phyloP scores from a whole-genome alignment of 768 basidiomycete species.

The Pleurotus tuoliensis region DNA sequence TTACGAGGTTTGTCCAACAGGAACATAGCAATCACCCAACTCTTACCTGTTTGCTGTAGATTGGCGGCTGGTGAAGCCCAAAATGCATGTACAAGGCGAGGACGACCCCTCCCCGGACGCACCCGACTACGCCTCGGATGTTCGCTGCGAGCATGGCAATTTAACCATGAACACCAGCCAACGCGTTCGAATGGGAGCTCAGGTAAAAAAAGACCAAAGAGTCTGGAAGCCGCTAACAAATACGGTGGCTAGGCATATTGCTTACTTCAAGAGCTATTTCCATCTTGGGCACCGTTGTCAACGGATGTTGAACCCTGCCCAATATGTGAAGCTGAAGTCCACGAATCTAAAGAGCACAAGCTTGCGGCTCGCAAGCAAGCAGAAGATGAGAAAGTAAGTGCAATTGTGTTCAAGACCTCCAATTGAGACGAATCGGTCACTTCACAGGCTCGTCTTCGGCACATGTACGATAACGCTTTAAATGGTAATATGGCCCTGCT shows the following conservation, averaged over 20 bases:
- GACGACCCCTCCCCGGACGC: slow-evolving; percentile 69
- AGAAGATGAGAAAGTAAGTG: slow-evolving; percentile 75
- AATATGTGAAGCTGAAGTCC: slow-evolving; percentile 55
- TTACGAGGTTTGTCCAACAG: slow-evolving; percentile 50
- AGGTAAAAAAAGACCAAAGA: slow-evolving; percentile 32
- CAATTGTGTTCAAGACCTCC: background rate
- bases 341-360: slow-evolving; percentile 58
- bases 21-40: background rate
- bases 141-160: slow-evolving; percentile 68
- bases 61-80: slow-evolving; percentile 69
- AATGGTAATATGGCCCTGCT: slow-evolving; percentile 41
- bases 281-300: slow-evolving; percentile 57
- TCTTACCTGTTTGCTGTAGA: slow-evolving; percentile 39
- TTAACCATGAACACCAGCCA: slow-evolving; percentile 51
- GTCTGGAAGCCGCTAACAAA: background rate
- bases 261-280: slow-evolving; percentile 56
- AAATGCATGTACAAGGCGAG: slow-evolving; percentile 61
- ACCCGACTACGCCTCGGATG: slow-evolving; percentile 50
- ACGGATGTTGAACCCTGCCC: slow-evolving; percentile 51
- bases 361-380: slow-evolving; percentile 59
- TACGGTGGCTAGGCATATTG: slow-evolving; percentile 44
- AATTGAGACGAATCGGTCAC: background rate
- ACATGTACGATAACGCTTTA: slow-evolving; percentile 55
- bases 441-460: slow-evolving; percentile 54
- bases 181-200: slow-evolving; percentile 58